A percentile compares a stretch with the other conserved stretches of the same genome.
Evolutionary conservation across 495 filamentous ascomycete species (phyloP).

Genomic region (Massariosphaeria phaeospora): DNA sequence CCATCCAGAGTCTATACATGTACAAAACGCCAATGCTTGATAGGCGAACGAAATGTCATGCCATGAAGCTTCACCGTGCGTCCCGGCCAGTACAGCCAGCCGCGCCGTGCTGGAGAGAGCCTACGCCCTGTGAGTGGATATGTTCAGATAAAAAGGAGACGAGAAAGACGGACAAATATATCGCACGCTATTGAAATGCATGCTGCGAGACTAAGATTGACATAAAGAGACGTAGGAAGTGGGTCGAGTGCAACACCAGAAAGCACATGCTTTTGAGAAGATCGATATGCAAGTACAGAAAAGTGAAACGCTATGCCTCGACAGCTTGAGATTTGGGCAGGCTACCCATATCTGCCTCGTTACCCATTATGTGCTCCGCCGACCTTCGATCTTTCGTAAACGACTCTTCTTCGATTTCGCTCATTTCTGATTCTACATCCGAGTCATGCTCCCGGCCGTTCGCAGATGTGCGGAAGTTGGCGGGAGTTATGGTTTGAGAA

Average conservation of each 20-base stretch:
- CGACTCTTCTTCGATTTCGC: constrained; percentile 20
- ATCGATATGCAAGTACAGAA: not conserved
- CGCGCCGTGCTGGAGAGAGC: no score
- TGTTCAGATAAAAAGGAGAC: not conserved
- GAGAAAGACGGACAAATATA: not conserved
- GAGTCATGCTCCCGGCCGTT: constrained; percentile 16
- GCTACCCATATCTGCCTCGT: constrained; percentile 15
- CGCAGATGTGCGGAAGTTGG: constrained; percentile 2
- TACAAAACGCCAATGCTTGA: not conserved
- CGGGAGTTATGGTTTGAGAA: constrained; percentile 27
- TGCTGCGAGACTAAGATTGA: not conserved
- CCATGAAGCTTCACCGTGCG: not conserved
- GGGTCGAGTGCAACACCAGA: no score
- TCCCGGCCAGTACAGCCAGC: not conserved
- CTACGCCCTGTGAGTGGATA: not conserved
- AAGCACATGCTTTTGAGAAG: not conserved
- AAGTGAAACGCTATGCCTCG: constrained; percentile 15
- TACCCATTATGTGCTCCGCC: not conserved
- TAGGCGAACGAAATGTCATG: not conserved
- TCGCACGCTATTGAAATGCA: not conserved
- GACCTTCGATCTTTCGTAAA: not conserved
- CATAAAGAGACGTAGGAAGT: not conserved
- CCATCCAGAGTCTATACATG: constrained; percentile 9
- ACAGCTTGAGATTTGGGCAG: constrained; percentile 23
- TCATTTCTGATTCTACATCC: constrained; percentile 20